A percentile compares a stretch with the other conserved stretches of the same genome.
These are phyloP conservation scores for Ascochyta viciae-villosae DNA, from an alignment of 2,329 filamentous ascomycete genomes.

Conservation along the genomic window DNA sequence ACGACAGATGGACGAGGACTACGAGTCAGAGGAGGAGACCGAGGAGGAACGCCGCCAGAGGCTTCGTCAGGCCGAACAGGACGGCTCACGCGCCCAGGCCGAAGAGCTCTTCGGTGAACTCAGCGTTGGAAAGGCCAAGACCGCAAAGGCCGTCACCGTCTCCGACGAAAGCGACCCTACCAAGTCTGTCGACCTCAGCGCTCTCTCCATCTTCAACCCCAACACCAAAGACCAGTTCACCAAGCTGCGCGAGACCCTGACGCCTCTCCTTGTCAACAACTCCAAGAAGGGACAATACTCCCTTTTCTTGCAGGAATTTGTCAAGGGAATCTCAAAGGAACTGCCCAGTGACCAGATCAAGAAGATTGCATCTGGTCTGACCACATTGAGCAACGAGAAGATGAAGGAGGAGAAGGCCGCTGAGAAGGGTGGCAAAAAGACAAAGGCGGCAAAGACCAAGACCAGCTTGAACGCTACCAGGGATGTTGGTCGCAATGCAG, in stretches of 20 bases:
- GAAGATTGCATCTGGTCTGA: conserved; percentile 87
- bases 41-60: conserved; percentile 77
- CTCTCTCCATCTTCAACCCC: conserved; percentile 87
- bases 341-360: conserved; percentile 93
- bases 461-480: conserved; percentile 74
- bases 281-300: conserved; percentile 89
- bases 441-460: conserved; percentile 96
- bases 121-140: conserved; percentile 74
- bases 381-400: conserved; percentile 95
- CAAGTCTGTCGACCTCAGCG: conserved; percentile 80
- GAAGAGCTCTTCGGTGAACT: conserved; percentile 87
- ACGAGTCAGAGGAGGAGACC: conserved; percentile 72
- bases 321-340: conserved; percentile 85
- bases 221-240: conserved; percentile 86
- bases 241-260: conserved; percentile 77
- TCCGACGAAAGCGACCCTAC: conserved; percentile 75
- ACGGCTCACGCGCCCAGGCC: conserved; percentile 86
- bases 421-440: conserved; percentile 95
- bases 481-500: conserved; percentile 63
- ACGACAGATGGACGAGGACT: conserved; percentile 63
- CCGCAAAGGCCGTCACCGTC: conserved; percentile 71
- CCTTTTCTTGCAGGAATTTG: conserved; percentile 89
- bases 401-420: conserved; percentile 97
- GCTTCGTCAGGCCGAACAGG: conserved; percentile 80
- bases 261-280: conserved; percentile 76